Conservation (phyloP, 1,284 basidiomycete genomes). For the Malassezia vespertilionis region DNA sequence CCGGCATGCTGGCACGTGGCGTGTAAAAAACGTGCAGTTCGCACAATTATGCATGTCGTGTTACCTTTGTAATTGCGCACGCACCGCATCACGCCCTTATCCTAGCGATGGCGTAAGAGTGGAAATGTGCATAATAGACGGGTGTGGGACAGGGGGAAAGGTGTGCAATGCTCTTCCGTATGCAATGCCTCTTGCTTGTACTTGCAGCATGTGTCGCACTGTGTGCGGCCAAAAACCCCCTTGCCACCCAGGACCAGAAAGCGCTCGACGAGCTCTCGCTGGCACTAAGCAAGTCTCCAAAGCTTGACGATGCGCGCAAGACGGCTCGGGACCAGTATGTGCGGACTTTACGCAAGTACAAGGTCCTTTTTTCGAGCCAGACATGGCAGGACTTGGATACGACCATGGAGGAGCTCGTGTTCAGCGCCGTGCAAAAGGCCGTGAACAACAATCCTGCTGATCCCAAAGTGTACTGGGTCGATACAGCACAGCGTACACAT, state of each 20-base stretch:
- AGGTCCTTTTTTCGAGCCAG: constrained; percentile 1
- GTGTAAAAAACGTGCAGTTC: background rate
- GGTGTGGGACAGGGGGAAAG: too few species aligned
- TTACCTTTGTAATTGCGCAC: too few species aligned
- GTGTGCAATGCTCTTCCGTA: background rate
- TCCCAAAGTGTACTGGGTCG: constrained; percentile 14
- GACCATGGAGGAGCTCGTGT: constrained; percentile 14
- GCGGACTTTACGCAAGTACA: constrained; percentile 9
- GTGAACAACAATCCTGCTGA: constrained; percentile 10
- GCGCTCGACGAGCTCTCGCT: constrained; percentile 6
- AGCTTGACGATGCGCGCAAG: background rate
- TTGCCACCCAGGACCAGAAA: constrained; percentile 12
- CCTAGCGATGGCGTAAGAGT: too few species aligned
- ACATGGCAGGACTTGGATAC: constrained; percentile 3
- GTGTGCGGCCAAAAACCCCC: background rate
- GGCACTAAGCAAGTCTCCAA: background rate
- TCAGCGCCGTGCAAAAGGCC: constrained; percentile 14
- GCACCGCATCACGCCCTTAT: too few species aligned
- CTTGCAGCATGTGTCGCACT: background rate
- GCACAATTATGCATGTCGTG: too few species aligned
- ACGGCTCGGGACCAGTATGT: constrained; percentile 5
- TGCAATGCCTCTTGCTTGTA: background rate
- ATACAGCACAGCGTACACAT: constrained; percentile 12
- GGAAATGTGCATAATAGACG: too few species aligned
- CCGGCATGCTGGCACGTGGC: too few species aligned